Conservation (phyloP, 352 stramenopile species). For the Lagenidium sp. region DNA sequence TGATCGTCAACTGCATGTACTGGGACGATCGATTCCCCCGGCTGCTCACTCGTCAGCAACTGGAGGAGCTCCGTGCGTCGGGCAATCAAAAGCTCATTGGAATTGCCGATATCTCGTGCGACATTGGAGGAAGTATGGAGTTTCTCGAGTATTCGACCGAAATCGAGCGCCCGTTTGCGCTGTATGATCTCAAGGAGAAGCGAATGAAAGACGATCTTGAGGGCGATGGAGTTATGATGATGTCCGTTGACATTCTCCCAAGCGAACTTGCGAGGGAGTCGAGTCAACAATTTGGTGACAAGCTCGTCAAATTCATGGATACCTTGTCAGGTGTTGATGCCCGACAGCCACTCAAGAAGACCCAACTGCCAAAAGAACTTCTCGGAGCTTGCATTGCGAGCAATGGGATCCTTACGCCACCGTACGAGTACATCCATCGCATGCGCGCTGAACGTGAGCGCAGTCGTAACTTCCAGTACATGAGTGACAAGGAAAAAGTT, state of each 20-base stretch:
- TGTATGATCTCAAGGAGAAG: slow-evolving; percentile 76
- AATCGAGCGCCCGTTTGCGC: slow-evolving; percentile 92
- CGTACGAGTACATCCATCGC: slow-evolving; percentile 90
- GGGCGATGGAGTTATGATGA: slow-evolving; percentile 85
- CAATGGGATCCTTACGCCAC: slow-evolving; percentile 76
- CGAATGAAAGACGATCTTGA: slow-evolving; percentile 69
- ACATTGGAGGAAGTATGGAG: slow-evolving; percentile 91
- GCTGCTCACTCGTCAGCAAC: slow-evolving; percentile 89
- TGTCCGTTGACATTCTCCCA: slow-evolving; percentile 94
- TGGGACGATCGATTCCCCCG: slow-evolving; percentile 93
- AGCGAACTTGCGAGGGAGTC: slow-evolving; percentile 92
- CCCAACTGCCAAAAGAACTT: slow-evolving; percentile 68
- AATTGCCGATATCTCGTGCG: slow-evolving; percentile 94
- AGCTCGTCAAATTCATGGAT: slow-evolving; percentile 83
- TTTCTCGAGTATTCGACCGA: slow-evolving; percentile 90
- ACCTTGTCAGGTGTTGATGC: slow-evolving; percentile 47
- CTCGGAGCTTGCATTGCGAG: slow-evolving; percentile 87
- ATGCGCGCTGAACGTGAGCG: slow-evolving; percentile 83
- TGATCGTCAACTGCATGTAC: slow-evolving; percentile 96
- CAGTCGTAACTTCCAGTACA: slow-evolving; percentile 52
- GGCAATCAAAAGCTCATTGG: slow-evolving; percentile 83
- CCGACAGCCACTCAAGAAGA: slow-evolving; percentile 30
- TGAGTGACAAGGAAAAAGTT: slow-evolving; percentile 58
- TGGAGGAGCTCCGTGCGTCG: slow-evolving; percentile 50
- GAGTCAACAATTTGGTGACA: slow-evolving; percentile 93